phyloP scores from a whole-genome alignment of 192 early-diverging fungal species.

The Backusella mclennaniae region DNA sequence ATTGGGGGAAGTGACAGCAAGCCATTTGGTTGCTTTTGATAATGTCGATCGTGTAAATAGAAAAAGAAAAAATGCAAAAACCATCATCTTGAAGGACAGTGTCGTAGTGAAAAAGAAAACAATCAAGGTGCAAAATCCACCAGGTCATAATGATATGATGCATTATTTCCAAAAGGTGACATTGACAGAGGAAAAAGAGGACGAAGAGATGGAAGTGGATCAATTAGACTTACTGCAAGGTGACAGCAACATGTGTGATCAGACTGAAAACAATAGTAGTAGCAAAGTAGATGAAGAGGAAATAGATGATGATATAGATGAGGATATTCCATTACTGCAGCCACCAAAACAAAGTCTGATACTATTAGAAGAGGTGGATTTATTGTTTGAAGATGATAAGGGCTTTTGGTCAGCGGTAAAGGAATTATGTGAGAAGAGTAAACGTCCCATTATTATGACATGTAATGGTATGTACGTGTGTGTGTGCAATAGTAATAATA shows the following conservation, averaged over 20 bases:
- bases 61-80: not conserved
- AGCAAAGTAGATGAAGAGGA: not conserved
- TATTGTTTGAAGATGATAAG: slow-evolving; percentile 79
- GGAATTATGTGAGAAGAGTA: slow-evolving; percentile 65
- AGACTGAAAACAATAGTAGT: not conserved
- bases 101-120: not conserved
- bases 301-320: not conserved
- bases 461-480: slow-evolving; percentile 56
- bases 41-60: slow-evolving; percentile 8
- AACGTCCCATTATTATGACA: slow-evolving; percentile 81
- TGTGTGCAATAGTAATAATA: not conserved
- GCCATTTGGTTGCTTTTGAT: slow-evolving; percentile 63
- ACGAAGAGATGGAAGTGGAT: not conserved
- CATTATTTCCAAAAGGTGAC: not conserved
- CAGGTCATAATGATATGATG: slow-evolving; percentile 8
- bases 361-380: slow-evolving; percentile 82
- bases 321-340: not conserved
- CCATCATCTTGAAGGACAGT: not conserved
- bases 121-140: not conserved
- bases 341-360: slow-evolving; percentile 63
- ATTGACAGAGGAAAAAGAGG: not conserved
- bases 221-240: not conserved
- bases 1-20: slow-evolving; percentile 70
- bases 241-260: not conserved
- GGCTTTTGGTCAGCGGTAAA: slow-evolving; percentile 74